A percentile compares a stretch with the other conserved stretches of the same genome.
phyloP scores from a whole-genome alignment of 2,329 filamentous ascomycete genomes.

The Verticillium isaacii region DNA sequence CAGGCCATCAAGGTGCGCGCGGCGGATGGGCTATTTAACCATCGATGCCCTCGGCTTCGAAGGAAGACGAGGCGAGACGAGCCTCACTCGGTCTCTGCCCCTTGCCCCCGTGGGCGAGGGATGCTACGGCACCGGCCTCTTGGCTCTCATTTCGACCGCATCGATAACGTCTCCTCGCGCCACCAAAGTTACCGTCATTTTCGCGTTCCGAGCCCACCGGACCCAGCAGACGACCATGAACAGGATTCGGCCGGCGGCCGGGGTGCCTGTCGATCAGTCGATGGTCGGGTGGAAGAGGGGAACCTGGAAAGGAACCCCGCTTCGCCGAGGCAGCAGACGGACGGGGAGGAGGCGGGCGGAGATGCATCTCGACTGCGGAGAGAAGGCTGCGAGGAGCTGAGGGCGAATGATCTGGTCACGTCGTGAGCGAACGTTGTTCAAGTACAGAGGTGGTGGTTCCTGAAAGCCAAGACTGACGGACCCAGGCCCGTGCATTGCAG shows the following conservation, averaged over 20 bases:
- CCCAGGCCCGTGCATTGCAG: neutral
- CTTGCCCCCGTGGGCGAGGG: neutral
- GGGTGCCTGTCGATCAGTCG: neutral
- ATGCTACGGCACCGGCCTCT: neutral
- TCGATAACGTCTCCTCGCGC: neutral
- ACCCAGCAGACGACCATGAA: neutral
- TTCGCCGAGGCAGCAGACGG: neutral
- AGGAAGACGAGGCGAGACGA: neutral
- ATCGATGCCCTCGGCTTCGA: neutral
- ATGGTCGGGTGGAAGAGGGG: neutral
- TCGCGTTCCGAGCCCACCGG: neutral
- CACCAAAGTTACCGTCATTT: neutral
- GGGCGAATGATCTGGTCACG: constrained; percentile 6
- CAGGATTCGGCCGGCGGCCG: neutral
- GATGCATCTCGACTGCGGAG: neutral
- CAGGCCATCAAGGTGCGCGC: neutral
- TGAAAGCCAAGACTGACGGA: constrained; percentile 7
- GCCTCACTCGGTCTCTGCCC: neutral
- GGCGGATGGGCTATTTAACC: neutral
- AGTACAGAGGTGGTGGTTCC: constrained; percentile 2
- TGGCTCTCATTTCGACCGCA: neutral
- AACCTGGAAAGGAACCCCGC: neutral
- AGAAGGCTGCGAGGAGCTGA: neutral
- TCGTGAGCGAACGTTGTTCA: neutral
- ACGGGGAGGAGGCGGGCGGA: neutral